phyloP scores from a whole-genome alignment of 2,329 filamentous ascomycete genomes.

The Neopestalotiopsis sp. region DNA sequence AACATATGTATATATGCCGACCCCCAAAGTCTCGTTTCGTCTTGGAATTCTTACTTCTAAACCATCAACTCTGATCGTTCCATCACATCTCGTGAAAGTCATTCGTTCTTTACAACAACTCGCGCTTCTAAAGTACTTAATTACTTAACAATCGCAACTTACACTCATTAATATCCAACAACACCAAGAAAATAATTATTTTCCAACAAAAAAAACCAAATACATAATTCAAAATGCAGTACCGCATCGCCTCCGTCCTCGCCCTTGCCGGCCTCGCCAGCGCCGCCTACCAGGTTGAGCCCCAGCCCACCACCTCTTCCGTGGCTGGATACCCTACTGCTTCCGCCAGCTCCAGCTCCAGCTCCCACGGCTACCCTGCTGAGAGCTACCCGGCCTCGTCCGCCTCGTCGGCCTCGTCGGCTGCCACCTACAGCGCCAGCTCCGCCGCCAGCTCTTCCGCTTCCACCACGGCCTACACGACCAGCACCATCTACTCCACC shows the following conservation, averaged over 20 bases:
- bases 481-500: slow-evolving; percentile 1
- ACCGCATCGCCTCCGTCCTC: slow-evolving; percentile 10
- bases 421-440: neutral
- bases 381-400: slow-evolving; percentile 10
- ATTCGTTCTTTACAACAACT: slow-evolving; percentile 7
- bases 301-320: neutral
- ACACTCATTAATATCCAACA: slow-evolving; percentile 2
- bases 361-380: neutral
- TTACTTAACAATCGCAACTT: slow-evolving; percentile 7
- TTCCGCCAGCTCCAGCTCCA: neutral
- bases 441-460: neutral
- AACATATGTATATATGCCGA: neutral
- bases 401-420: neutral
- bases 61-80: neutral
- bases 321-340: slow-evolving; percentile 3
- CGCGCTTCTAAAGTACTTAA: slow-evolving; percentile 3
- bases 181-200: neutral
- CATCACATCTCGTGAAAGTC: slow-evolving; percentile 9
- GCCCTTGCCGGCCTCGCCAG: slow-evolving; percentile 15
- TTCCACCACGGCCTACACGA: neutral
- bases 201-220: slow-evolving; percentile 4
- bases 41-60: neutral
- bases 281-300: slow-evolving; percentile 5
- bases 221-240: slow-evolving; percentile 14
- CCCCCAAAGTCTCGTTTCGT: neutral